A percentile compares a stretch with the other conserved stretches of the same genome.
phyloP scores from a whole-genome alignment of 2,329 filamentous ascomycete genomes.

The Aureobasidium lini region DNA sequence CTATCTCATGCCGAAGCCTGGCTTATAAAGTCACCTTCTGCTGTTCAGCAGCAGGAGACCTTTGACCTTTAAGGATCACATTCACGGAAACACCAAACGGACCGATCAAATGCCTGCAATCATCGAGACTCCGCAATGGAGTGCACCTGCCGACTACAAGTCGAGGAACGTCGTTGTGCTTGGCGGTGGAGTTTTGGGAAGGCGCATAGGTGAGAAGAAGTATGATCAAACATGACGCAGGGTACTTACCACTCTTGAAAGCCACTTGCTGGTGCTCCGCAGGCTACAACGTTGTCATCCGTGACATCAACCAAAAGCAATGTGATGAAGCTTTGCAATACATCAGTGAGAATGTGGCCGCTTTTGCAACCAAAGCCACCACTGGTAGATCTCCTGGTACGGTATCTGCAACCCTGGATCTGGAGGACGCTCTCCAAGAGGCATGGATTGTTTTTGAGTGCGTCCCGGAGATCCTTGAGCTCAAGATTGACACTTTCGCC shows the following conservation, averaged over 20 bases:
- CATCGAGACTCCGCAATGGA: conserved; percentile 31
- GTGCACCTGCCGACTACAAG: conserved; percentile 5
- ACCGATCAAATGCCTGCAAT: background rate
- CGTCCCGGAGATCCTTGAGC: conserved; percentile 42
- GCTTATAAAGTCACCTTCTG: background rate
- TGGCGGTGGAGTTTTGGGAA: conserved; percentile 38
- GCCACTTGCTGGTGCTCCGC: conserved; percentile 30
- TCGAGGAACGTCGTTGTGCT: conserved; percentile 32
- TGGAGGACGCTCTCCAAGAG: conserved; percentile 35
- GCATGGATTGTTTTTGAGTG: conserved; percentile 50
- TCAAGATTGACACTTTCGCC: conserved; percentile 44
- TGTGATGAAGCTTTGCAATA: conserved; percentile 34
- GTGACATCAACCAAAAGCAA: conserved; percentile 35
- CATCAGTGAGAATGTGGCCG: conserved; percentile 30
- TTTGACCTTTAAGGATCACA: background rate
- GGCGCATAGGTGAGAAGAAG: conserved; percentile 28
- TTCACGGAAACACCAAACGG: no score
- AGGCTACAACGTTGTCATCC: conserved; percentile 38
- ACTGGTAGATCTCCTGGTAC: conserved; percentile 20
- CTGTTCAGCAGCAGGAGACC: background rate
- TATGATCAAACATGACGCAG: no score
- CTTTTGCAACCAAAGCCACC: conserved; percentile 8
- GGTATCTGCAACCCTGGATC: conserved; percentile 27
- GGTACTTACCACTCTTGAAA: background rate
- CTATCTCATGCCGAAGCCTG: no score